A percentile compares a stretch with the other conserved stretches of the same genome.
Conservation (phyloP, 2,329 filamentous ascomycete genomes). For the Ophiostoma tasmaniense region DNA sequence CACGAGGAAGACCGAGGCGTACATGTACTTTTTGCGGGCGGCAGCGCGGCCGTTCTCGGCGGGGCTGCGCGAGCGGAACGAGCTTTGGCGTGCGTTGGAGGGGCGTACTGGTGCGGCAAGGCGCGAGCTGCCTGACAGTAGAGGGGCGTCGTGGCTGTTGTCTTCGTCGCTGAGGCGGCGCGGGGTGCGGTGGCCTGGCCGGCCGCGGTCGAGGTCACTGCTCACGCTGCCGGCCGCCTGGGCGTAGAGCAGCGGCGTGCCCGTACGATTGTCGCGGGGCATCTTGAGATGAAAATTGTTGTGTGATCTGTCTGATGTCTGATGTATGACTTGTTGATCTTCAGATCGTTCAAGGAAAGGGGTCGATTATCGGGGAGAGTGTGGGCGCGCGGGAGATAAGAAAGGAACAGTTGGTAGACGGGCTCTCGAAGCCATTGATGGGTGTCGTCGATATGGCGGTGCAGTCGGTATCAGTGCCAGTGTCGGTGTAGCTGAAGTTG, state of each 20-base stretch:
- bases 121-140: neutral
- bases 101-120: neutral
- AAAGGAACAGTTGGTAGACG: neutral
- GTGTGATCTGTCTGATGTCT: neutral
- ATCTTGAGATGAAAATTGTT: neutral
- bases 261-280: neutral
- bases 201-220: neutral
- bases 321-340: neutral
- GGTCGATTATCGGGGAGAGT: neutral
- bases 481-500: no score
- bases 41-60: slow-evolving; percentile 51
- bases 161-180: neutral
- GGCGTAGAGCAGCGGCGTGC: neutral
- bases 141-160: neutral
- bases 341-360: neutral
- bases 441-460: neutral
- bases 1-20: slow-evolving; percentile 74
- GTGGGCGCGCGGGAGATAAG: neutral
- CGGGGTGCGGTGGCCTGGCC: neutral
- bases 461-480: neutral
- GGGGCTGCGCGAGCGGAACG: slow-evolving; percentile 72
- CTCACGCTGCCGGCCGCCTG: neutral
- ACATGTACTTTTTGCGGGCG: slow-evolving; percentile 71
- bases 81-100: slow-evolving; percentile 44
- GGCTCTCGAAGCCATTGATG: neutral